These are phyloP conservation scores for Pouteria glomerata DNA, from an alignment of 148 eudicot species.

Conservation along the genomic window DNA sequence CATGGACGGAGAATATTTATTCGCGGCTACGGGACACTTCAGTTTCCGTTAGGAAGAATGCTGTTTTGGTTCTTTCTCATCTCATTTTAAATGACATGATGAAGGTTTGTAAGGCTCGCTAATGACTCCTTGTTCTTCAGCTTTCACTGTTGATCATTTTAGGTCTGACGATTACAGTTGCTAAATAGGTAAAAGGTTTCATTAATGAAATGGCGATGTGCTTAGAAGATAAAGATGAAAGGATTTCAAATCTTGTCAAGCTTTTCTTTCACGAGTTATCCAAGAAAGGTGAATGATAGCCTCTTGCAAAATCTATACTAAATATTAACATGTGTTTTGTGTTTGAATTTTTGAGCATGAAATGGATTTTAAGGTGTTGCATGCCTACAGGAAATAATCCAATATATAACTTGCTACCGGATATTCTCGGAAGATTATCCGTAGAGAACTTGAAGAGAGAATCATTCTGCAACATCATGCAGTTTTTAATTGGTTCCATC, in stretches of 20 bases:
- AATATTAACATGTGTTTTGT: slow-evolving; percentile 4
- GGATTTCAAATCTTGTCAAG: slow-evolving; percentile 83
- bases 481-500: slow-evolving; percentile 85
- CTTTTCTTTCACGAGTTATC: slow-evolving; percentile 88
- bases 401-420: slow-evolving; percentile 90
- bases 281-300: slow-evolving; percentile 59
- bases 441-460: slow-evolving; percentile 65
- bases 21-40: slow-evolving; percentile 80
- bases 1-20: slow-evolving; percentile 97
- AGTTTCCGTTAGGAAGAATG: slow-evolving; percentile 85
- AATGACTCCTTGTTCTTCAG: not conserved
- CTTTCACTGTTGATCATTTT: not conserved
- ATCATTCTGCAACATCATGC: slow-evolving; percentile 88
- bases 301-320: not conserved
- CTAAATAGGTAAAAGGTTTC: slow-evolving; percentile 77
- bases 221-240: slow-evolving; percentile 90
- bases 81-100: slow-evolving; percentile 98
- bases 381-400: slow-evolving; percentile 71
- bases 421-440: slow-evolving; percentile 85
- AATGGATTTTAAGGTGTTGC: slow-evolving; percentile 8
- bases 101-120: slow-evolving; percentile 54
- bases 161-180: slow-evolving; percentile 10
- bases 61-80: slow-evolving; percentile 95
- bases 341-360: not conserved
- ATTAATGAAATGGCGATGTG: slow-evolving; percentile 90